These are phyloP conservation scores for Spergularia azorica DNA, from an alignment of 179 eudicot genomes.

Conservation along the genomic window DNA sequence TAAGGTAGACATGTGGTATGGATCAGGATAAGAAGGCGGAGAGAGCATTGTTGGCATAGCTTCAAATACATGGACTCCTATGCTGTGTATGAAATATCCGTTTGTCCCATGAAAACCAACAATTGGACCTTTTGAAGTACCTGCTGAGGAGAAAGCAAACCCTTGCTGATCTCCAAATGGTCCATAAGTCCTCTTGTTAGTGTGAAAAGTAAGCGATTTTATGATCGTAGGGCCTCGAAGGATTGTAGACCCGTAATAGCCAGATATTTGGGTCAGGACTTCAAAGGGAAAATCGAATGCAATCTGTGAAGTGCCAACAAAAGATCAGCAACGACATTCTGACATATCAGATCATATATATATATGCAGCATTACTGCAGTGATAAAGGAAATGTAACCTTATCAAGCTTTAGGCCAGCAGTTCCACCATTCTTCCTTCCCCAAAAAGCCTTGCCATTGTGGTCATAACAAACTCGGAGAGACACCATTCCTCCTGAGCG, in stretches of 20 bases:
- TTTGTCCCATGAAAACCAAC: constrained; percentile 45
- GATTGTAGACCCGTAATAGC: constrained; percentile 43
- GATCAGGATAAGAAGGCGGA: constrained; percentile 21
- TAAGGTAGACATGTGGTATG: constrained; percentile 17
- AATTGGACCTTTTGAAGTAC: constrained; percentile 32
- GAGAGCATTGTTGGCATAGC: constrained; percentile 16
- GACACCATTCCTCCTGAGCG: constrained; percentile 45
- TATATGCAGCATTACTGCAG: not conserved
- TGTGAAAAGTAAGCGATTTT: constrained; percentile 45
- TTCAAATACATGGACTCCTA: constrained; percentile 45
- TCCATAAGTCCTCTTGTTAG: constrained; percentile 41
- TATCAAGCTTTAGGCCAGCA: constrained; percentile 42
- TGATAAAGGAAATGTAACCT: constrained; percentile 24
- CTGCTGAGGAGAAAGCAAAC: constrained; percentile 38
- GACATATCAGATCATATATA: not conserved
- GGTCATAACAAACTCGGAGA: constrained; percentile 43
- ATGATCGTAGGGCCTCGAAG: constrained; percentile 41
- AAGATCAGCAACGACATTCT: constrained; percentile 5
- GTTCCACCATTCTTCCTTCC: constrained; percentile 42
- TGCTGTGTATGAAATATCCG: constrained; percentile 39
- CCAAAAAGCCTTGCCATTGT: constrained; percentile 37
- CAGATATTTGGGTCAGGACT: constrained; percentile 37
- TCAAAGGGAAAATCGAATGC: constrained; percentile 46
- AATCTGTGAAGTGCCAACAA: constrained; percentile 28
- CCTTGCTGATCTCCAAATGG: constrained; percentile 51